phyloP scores from a whole-genome alignment of 768 basidiomycete genomes.

The Holtermanniella nyarrowii region DNA sequence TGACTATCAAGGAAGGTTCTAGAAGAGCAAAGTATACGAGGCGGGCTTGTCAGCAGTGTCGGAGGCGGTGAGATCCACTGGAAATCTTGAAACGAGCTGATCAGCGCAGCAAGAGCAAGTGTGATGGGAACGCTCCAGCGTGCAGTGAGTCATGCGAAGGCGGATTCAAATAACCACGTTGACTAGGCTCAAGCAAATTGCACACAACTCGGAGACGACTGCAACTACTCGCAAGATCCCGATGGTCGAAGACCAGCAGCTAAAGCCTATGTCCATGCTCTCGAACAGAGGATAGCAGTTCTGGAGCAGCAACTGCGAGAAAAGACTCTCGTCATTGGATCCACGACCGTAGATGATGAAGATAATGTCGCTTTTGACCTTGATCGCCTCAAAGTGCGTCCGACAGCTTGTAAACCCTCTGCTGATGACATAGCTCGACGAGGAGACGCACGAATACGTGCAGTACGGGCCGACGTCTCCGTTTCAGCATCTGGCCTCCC shows the following conservation, averaged over 20 bases:
- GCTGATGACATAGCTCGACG: slow-evolving; percentile 2
- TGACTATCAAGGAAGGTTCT: not conserved
- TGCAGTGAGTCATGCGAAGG: not conserved
- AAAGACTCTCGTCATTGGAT: not conserved
- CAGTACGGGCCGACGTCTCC: slow-evolving; percentile 12
- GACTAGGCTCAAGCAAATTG: not conserved
- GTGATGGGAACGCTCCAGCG: not conserved
- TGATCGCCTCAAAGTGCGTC: not conserved
- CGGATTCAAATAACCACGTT: too few relatives aligned
- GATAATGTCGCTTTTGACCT: not conserved
- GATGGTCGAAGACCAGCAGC: slow-evolving; percentile 3
- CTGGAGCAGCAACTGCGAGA: not conserved
- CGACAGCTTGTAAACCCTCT: not conserved
- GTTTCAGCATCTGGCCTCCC: slow-evolving; percentile 8
- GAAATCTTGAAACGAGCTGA: too few relatives aligned
- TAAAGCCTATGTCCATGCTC: slow-evolving; percentile 1
- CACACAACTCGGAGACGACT: not conserved
- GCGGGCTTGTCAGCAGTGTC: not conserved
- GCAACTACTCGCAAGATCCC: not conserved
- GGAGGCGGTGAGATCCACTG: not conserved
- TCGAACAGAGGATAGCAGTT: not conserved
- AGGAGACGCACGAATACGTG: slow-evolving; percentile 31
- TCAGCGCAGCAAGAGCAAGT: too few relatives aligned
- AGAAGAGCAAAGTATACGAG: not conserved
- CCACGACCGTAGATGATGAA: not conserved